Evolutionary conservation across 768 basidiomycete genomes (phyloP).

Genomic region (Suillus plorans): DNA sequence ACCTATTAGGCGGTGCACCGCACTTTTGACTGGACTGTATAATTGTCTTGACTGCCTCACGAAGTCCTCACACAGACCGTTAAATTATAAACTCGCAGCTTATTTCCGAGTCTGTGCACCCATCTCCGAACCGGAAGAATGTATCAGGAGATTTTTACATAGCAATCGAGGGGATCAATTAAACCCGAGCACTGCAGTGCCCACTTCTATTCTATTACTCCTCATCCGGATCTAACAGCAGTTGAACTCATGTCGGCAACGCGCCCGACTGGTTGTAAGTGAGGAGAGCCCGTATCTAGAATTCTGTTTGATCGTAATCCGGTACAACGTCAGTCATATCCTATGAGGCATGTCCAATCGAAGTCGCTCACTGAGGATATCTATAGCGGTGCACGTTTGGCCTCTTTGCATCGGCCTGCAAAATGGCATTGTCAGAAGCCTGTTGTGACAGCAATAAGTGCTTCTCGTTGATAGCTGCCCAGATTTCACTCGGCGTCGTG

Average conservation of each 20-base stretch:
- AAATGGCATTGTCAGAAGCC: slow-evolving; percentile 38
- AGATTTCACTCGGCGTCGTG: slow-evolving; percentile 50
- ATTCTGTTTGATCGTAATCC: slow-evolving; percentile 36
- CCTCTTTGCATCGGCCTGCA: slow-evolving; percentile 44
- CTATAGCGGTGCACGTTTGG: slow-evolving; percentile 57
- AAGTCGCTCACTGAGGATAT: slow-evolving; percentile 64
- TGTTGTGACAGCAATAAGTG: slow-evolving; percentile 49
- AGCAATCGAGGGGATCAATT: not conserved
- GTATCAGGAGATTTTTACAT: not conserved
- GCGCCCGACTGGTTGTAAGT: slow-evolving; percentile 57
- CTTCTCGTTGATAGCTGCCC: slow-evolving; percentile 55
- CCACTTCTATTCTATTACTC: not conserved
- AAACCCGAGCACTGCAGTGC: not conserved
- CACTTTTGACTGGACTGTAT: not conserved
- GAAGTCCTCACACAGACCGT: not conserved
- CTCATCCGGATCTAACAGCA: slow-evolving; percentile 28
- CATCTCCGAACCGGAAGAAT: slow-evolving; percentile 3
- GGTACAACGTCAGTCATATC: slow-evolving; percentile 10
- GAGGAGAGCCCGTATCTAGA: slow-evolving; percentile 61
- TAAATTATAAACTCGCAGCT: not conserved
- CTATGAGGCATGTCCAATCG: not conserved
- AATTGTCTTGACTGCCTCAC: not conserved
- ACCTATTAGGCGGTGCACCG: slow-evolving; percentile 1
- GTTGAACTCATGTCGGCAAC: slow-evolving; percentile 34
- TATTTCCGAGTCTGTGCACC: slow-evolving; percentile 2